These are phyloP conservation scores for Melocanna baccifera DNA, from an alignment of 176 grass and related monocot genomes.

Conservation along the genomic window DNA sequence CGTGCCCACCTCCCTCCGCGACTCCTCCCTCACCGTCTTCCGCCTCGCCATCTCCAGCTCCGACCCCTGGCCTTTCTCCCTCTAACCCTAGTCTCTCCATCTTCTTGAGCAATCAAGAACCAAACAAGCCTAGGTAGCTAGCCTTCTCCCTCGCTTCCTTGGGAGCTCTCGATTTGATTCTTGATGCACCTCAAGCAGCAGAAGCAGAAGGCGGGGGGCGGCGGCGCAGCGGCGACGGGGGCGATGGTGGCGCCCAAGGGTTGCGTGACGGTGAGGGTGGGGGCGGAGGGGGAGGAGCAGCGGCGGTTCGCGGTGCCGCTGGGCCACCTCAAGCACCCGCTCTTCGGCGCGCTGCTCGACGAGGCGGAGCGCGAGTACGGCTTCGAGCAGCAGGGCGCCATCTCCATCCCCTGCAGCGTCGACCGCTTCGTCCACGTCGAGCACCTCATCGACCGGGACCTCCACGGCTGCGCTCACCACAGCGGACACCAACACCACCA, in stretches of 20 bases:
- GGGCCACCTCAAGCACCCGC: conserved; percentile 74
- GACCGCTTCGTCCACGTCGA: conserved; percentile 76
- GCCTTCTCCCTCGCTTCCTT: background rate
- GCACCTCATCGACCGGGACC: conserved; percentile 53
- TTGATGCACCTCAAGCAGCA: background rate
- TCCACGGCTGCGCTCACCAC: conserved; percentile 20
- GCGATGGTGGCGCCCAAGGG: conserved; percentile 56
- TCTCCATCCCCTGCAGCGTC: conserved; percentile 80
- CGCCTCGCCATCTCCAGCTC: conserved; percentile 76
- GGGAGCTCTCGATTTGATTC: background rate
- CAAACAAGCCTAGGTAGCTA: background rate
- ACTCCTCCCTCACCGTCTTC: conserved; percentile 74
- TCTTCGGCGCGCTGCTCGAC: conserved; percentile 68
- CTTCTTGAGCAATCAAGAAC: background rate
- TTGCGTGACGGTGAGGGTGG: conserved; percentile 69
- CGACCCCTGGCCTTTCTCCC: conserved; percentile 55
- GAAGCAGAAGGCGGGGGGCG: background rate
- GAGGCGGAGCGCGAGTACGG: conserved; percentile 84
- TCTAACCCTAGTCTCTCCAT: background rate
- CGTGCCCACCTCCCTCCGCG: conserved; percentile 66
- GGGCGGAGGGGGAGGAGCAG: conserved; percentile 67
- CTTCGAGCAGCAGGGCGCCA: conserved; percentile 64
- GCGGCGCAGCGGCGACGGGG: background rate
- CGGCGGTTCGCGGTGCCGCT: conserved; percentile 77
- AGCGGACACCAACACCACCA: conserved; percentile 17